These are phyloP conservation scores for Diatrype stigma DNA, from an alignment of 2,329 filamentous ascomycete species.

Conservation along the genomic window DNA sequence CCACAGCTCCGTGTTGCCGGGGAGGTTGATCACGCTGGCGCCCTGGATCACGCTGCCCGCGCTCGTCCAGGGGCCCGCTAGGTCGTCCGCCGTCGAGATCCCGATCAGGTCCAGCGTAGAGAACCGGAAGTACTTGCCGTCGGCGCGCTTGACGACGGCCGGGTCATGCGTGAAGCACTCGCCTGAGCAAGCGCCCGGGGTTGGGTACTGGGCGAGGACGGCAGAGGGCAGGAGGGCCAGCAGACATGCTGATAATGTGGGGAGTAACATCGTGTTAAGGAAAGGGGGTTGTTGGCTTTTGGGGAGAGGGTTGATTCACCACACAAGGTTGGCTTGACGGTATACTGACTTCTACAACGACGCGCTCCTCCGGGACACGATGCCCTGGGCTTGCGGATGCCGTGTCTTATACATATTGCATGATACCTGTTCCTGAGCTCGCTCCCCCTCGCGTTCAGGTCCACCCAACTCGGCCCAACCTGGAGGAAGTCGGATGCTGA, in stretches of 20 bases:
- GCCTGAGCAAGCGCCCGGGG: slow-evolving; percentile 32
- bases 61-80: slow-evolving; percentile 43
- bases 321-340: background rate
- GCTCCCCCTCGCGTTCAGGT: slow-evolving; percentile 1
- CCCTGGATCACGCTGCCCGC: slow-evolving; percentile 43
- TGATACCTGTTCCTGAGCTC: background rate
- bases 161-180: slow-evolving; percentile 35
- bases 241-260: slow-evolving; percentile 7
- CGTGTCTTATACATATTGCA: slow-evolving; percentile 8
- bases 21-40: slow-evolving; percentile 36
- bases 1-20: slow-evolving; percentile 13
- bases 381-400: slow-evolving; percentile 1
- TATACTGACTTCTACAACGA: no score
- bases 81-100: slow-evolving; percentile 25
- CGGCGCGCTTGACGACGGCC: slow-evolving; percentile 30
- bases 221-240: slow-evolving; percentile 9
- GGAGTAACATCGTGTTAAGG: slow-evolving; percentile 10
- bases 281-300: background rate
- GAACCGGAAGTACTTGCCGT: slow-evolving; percentile 37
- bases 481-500: background rate
- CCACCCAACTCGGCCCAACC: slow-evolving; percentile 1
- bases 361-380: no score
- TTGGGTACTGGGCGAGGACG: slow-evolving; percentile 20
- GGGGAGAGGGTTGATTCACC: background rate
- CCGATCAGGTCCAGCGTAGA: slow-evolving; percentile 33